Base-by-base conservation (phyloP, 2,329 filamentous ascomycete genomes). In the Dactylonectria estremocensis region DNA sequence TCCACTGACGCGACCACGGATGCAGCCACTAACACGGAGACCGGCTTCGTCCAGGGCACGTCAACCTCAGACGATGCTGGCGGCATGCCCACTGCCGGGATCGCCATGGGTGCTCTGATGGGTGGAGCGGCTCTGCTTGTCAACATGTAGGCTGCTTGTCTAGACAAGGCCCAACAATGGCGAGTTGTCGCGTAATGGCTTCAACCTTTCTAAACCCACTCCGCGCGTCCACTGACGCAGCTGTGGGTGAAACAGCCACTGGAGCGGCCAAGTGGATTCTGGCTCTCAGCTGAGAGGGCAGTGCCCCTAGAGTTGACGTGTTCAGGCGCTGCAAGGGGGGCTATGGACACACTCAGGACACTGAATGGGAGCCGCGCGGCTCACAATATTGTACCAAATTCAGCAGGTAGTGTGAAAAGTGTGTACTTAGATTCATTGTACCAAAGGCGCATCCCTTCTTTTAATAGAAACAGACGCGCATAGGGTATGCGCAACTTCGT, bases 91-190 rank as follows among this genome's bases (percentile, higher is more conserved):
- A 66, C 63, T 18, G 63, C 63, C 4, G 63, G 33, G 7, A 24
- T 66, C 6, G 63, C 63, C 10, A 61, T 66, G 57, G 63, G 63
- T 3, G 63, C 63, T 31, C 63, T 66, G 43, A 46, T 66, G 52
- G 63, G 63, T 33, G 63, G 63, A 52, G 63, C 63, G 14, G 63
- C 63, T 22, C 33, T 61, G 14, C 63, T 66, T 14, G 49, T 52
- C 57, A 66, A 66, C 63, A 35, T 66, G 57, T 66, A 61, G 52
- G 57, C 6, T 28, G 31, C 11, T 20, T 46, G 55, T 18, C 18
- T 28, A 28, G 24, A 28, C 24, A 28, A 28, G 24, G 24, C 24
- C 1, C 24, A 28, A 28, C 24, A 7, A 28, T 37, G 49, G 46
- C 60, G 43, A 31, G 33, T 20, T 14, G 11, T 28, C 50, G 20